A percentile compares a stretch with the other conserved stretches of the same genome.
Evolutionary conservation across 2,329 filamentous ascomycete genomes (phyloP).

Genomic region (Xylariaceae sp.): DNA sequence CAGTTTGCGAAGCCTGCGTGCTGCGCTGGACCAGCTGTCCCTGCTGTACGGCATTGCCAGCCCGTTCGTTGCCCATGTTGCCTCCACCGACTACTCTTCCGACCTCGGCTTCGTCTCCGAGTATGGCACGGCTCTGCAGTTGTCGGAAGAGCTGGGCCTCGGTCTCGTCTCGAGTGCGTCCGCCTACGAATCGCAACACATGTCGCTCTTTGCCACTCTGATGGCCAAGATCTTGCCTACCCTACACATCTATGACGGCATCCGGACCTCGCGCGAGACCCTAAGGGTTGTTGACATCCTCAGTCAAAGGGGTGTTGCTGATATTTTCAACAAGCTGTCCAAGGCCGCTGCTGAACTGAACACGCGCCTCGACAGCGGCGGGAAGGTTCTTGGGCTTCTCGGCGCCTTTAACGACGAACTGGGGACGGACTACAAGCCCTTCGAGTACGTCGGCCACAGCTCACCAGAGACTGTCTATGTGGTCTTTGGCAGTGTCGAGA

Average conservation of each 20-base stretch:
- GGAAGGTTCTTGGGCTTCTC: conserved; percentile 62
- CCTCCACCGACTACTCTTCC: conserved; percentile 76
- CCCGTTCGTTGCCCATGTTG: conserved; percentile 86
- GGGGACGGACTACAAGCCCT: conserved; percentile 84
- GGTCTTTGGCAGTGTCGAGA: conserved; percentile 86
- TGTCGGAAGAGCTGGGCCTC: conserved; percentile 85
- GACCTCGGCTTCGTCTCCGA: conserved; percentile 71
- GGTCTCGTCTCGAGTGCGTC: conserved; percentile 80
- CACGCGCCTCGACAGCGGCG: conserved; percentile 64
- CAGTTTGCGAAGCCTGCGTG: conserved; percentile 70
- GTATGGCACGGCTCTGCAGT: conserved; percentile 70
- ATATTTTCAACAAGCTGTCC: conserved; percentile 59
- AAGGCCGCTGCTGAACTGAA: conserved; percentile 52
- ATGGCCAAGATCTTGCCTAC: conserved; percentile 73
- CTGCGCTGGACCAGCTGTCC: conserved; percentile 84
- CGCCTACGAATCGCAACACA: conserved; percentile 89
- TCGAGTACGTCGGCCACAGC: conserved; percentile 86
- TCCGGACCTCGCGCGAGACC: conserved; percentile 75
- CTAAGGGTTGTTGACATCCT: conserved; percentile 76
- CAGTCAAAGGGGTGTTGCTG: conserved; percentile 61
- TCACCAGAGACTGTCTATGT: conserved; percentile 77
- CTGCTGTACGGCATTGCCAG: conserved; percentile 87
- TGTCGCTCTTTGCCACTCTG: conserved; percentile 80
- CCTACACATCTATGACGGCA: conserved; percentile 81
- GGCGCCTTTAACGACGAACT: conserved; percentile 80